Conservation (phyloP, 352 stramenopile species). For the Ophiocytium majus region DNA sequence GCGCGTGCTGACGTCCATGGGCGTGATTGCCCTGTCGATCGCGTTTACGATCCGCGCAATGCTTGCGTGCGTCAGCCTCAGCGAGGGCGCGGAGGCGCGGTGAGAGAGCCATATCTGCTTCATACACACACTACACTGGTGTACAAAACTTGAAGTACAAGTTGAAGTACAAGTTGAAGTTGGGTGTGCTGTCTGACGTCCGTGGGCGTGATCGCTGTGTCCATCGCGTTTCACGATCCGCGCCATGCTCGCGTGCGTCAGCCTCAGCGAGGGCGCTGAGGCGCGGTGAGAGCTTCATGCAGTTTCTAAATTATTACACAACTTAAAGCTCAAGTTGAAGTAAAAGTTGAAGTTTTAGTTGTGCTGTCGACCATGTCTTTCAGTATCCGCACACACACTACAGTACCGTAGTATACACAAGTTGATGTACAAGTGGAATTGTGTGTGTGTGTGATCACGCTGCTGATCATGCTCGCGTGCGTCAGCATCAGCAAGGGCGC, state of each 20-base stretch:
- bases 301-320: too few species aligned
- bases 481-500: slow-evolving; percentile 35
- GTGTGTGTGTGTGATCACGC: slow-evolving; percentile 20
- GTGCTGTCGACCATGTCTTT: too few species aligned
- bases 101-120: slow-evolving; percentile 27
- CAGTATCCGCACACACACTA: slow-evolving; percentile 39
- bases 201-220: slow-evolving; percentile 25
- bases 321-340: too few species aligned
- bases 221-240: slow-evolving; percentile 31
- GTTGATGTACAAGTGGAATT: too few species aligned
- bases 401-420: too few species aligned
- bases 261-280: slow-evolving; percentile 29
- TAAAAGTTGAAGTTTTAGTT: too few species aligned
- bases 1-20: neutral
- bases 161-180: too few species aligned
- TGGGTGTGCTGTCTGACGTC: too few species aligned
- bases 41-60: slow-evolving; percentile 32
- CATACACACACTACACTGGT: too few species aligned
- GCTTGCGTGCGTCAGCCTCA: slow-evolving; percentile 46
- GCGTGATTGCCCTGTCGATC: slow-evolving; percentile 37
- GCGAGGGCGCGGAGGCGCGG: slow-evolving; percentile 29
- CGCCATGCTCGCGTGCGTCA: slow-evolving; percentile 49
- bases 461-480: slow-evolving; percentile 49
- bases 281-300: slow-evolving; percentile 40
- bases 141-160: too few species aligned